Conservation (phyloP, 2,329 filamentous ascomycete species). For the Colletotrichum caudatum region DNA sequence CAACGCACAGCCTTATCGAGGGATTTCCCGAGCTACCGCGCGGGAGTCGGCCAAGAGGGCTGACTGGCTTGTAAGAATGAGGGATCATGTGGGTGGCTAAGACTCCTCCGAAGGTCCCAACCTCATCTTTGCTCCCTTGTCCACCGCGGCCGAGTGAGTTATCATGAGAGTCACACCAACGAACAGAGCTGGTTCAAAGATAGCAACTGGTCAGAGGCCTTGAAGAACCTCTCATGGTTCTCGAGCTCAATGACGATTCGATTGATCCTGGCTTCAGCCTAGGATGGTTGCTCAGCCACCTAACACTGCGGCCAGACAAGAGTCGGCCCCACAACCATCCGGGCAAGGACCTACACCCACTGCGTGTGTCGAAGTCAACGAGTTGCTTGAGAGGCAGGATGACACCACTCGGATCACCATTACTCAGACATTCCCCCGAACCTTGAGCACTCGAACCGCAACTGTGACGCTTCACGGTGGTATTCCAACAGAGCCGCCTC, state of each 20-base stretch:
- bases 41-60: slow-evolving; percentile 6
- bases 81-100: background rate
- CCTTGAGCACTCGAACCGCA: slow-evolving; percentile 9
- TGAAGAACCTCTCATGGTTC: background rate
- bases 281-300: slow-evolving; percentile 4
- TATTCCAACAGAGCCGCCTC: slow-evolving; percentile 7
- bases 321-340: background rate
- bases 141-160: background rate
- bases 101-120: background rate
- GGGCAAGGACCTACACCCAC: background rate
- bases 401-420: slow-evolving; percentile 1
- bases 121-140: background rate
- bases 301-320: slow-evolving; percentile 2
- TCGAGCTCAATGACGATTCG: slow-evolving; percentile 1
- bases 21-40: background rate
- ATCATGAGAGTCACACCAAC: background rate
- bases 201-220: background rate
- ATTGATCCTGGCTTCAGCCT: slow-evolving; percentile 4
- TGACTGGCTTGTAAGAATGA: slow-evolving; percentile 4
- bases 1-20: slow-evolving; percentile 1
- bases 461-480: slow-evolving; percentile 12
- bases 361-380: background rate
- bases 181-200: background rate
- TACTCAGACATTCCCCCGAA: slow-evolving; percentile 5
- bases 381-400: background rate